Conservation (phyloP, 768 basidiomycete species). For the Pulveroboletus sp. region DNA sequence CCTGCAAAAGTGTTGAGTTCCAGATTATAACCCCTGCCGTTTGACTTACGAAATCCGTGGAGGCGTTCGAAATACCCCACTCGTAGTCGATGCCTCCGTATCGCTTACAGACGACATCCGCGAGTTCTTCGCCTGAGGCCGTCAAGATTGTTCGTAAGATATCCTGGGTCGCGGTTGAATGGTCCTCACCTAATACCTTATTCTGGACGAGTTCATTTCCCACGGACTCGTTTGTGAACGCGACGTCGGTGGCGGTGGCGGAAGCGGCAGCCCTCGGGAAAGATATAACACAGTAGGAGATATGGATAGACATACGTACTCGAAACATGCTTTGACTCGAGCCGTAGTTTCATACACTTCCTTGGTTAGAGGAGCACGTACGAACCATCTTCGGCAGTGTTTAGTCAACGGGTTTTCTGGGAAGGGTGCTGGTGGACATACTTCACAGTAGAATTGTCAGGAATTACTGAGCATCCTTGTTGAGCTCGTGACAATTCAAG, state of each 20-base stretch:
- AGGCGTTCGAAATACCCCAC: slow-evolving; percentile 67
- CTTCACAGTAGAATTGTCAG: slow-evolving; percentile 75
- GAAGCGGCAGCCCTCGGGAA: slow-evolving; percentile 56
- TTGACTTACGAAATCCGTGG: slow-evolving; percentile 75
- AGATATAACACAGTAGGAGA: neutral
- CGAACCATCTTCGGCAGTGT: slow-evolving; percentile 50
- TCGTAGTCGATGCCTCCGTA: slow-evolving; percentile 63
- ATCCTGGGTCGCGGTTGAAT: neutral
- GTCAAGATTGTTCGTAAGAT: neutral
- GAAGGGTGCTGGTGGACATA: slow-evolving; percentile 29
- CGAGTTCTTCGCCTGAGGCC: slow-evolving; percentile 58
- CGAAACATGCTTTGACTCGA: slow-evolving; percentile 69
- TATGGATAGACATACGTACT: slow-evolving; percentile 40
- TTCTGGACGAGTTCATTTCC: slow-evolving; percentile 68
- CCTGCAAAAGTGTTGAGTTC: slow-evolving; percentile 11
- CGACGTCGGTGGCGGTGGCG: slow-evolving; percentile 61
- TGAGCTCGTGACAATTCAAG: neutral
- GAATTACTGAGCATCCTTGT: slow-evolving; percentile 56
- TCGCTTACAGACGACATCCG: slow-evolving; percentile 54
- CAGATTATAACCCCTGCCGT: neutral
- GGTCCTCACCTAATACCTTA: slow-evolving; percentile 48
- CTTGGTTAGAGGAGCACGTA: slow-evolving; percentile 66
- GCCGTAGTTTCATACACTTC: slow-evolving; percentile 57
- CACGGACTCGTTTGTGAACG: slow-evolving; percentile 36
- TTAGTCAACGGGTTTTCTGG: neutral